Evolutionary conservation across 306 rosid species (phyloP), one percentile per base, ranked within the genome.

Genomic region (Psophocarpus tetragonolobus): DNA sequence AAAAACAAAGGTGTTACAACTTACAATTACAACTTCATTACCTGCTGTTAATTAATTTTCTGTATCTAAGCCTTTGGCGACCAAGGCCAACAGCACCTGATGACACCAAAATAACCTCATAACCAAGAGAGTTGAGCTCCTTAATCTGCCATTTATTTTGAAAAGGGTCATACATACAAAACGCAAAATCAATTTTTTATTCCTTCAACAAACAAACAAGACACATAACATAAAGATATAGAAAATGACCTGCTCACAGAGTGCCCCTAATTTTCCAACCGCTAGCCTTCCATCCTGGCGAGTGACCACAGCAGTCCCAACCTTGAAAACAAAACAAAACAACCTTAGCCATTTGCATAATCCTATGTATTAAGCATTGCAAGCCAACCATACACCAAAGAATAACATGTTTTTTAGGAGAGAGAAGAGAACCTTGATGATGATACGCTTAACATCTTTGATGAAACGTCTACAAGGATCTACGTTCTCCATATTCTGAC

Each of bases 51-150:
- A 96, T 42, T 57, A 96, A 82, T 83, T 84, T 90, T 85, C 99
- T 83, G 75, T 85, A 91, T 84, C 87, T 83, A 14, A 96, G 99
- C 87, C 94, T 87, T 77, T 96, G 99, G 75, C 99, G 97, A 80
- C 99, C 99, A 38, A 96, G 92, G 33, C 99, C 99, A 75, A 92
- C 99, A 80, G 99, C 99, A 58, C 99, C 99, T 0, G 98, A 96
- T 11, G 99, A 91, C 86, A 96, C 99, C 89, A 96, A 76, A 85
- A 96, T 90, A 76, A 96, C 75, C 87, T 96, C 99, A 51, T 80
- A 91, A 29, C 97, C 99, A 65, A 80, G 89, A 79, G 86, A 75
- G 79, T 82, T 92, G 73, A 96, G 80, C 71, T 92, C 94, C 92
- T 92, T 92, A 41, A 92, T 84, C 99, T 96, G 91, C 84, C 88